phyloP scores from a whole-genome alignment of 2,329 filamentous ascomycete genomes.

The Xylariaceae sp. region DNA sequence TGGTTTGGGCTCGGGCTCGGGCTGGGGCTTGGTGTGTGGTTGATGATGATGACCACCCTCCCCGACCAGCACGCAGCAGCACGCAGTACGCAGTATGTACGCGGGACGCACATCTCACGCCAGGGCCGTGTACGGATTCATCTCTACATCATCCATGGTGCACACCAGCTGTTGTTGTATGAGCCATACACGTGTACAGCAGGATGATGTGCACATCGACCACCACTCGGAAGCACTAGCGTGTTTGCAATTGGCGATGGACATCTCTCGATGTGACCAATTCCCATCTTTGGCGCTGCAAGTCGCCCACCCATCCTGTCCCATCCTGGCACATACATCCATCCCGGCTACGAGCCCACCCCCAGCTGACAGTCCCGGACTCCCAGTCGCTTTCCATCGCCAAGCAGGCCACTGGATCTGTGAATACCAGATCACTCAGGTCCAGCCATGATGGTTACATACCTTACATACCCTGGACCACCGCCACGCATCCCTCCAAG shows the following conservation, averaged over 20 bases:
- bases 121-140: no score
- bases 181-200: conserved; percentile 19
- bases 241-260: conserved; percentile 14
- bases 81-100: background rate
- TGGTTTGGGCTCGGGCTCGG: background rate
- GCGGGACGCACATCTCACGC: no score
- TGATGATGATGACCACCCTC: background rate
- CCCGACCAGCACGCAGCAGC: background rate
- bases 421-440: conserved; percentile 23
- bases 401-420: conserved; percentile 24
- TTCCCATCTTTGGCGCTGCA: conserved; percentile 8
- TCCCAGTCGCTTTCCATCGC: conserved; percentile 10
- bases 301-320: conserved; percentile 10
- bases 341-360: background rate
- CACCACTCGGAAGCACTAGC: conserved; percentile 19
- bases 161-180: background rate
- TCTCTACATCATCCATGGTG: background rate
- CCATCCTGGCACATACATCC: background rate
- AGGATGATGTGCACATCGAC: conserved; percentile 15
- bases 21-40: background rate
- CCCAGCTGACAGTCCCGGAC: conserved; percentile 14
- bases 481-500: conserved; percentile 31
- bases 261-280: conserved; percentile 10
- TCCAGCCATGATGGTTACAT: conserved; percentile 24
- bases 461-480: conserved; percentile 24